A percentile compares a stretch with the other conserved stretches of the same genome.
Conservation (phyloP, 768 basidiomycete genomes). For the Mycena albidolilacea region DNA sequence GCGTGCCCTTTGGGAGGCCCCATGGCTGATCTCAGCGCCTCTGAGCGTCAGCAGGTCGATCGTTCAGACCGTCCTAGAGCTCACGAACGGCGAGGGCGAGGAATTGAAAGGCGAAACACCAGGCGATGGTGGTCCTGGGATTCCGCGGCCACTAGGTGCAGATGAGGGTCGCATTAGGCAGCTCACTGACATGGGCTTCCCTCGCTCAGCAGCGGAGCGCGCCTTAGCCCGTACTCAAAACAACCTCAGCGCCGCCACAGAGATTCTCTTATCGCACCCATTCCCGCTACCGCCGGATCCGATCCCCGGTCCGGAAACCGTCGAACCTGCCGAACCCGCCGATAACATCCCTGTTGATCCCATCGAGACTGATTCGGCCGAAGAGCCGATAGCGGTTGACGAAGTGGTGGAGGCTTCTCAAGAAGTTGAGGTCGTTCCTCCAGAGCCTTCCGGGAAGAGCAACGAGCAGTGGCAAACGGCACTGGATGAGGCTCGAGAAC, state of each 20-base stretch:
- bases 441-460: conserved; percentile 56
- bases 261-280: conserved; percentile 87
- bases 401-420: neutral
- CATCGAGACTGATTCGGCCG: conserved; percentile 1
- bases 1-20: conserved; percentile 82
- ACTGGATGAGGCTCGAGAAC: conserved; percentile 76
- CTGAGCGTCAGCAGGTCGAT: conserved; percentile 81
- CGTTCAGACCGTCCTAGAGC: conserved; percentile 83
- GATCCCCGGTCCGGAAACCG: conserved; percentile 52
- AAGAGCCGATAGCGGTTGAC: conserved; percentile 30
- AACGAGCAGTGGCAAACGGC: conserved; percentile 76
- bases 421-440: conserved; percentile 19
- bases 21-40: conserved; percentile 86
- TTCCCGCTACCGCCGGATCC: conserved; percentile 83
- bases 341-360: conserved; percentile 33
- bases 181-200: conserved; percentile 97
- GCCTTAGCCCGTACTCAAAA: conserved; percentile 90
- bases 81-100: conserved; percentile 88
- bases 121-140: conserved; percentile 48
- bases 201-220: conserved; percentile 86
- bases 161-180: conserved; percentile 87
- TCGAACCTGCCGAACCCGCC: conserved; percentile 27
- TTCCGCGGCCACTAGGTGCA: conserved; percentile 62
- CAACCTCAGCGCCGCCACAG: conserved; percentile 91
- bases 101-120: conserved; percentile 67